phyloP scores from a whole-genome alignment of 1,284 basidiomycete species.

The Puccinia novopanici region DNA sequence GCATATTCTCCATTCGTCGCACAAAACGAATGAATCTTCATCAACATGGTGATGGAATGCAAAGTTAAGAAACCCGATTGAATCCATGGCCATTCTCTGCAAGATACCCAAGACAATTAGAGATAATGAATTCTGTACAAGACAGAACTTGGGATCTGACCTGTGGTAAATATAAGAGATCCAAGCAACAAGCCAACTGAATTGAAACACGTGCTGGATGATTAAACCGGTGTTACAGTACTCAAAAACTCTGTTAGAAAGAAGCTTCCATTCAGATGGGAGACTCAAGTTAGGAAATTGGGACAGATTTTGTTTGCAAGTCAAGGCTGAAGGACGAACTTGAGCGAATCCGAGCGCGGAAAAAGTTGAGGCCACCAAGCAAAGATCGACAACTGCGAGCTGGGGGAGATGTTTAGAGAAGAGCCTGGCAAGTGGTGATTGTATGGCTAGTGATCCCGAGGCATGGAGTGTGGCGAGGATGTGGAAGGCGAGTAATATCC shows the following conservation, averaged over 20 bases:
- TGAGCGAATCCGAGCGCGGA: constrained; percentile 79
- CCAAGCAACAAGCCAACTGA: constrained; percentile 68
- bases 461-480: constrained; percentile 66
- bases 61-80: constrained; percentile 93
- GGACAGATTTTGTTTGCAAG: constrained; percentile 27
- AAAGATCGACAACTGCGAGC: constrained; percentile 78
- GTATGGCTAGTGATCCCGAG: constrained; percentile 74
- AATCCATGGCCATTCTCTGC: constrained; percentile 92
- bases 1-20: constrained; percentile 83
- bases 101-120: background rate
- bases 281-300: background rate
- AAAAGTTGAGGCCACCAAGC: constrained; percentile 75
- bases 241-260: constrained; percentile 74
- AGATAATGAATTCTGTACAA: background rate
- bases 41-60: constrained; percentile 85
- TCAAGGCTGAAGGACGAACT: constrained; percentile 58
- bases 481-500: constrained; percentile 62
- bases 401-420: constrained; percentile 82
- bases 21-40: constrained; percentile 96
- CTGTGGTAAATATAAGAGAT: constrained; percentile 73
- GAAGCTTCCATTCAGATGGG: constrained; percentile 36
- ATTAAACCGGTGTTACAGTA: constrained; percentile 74
- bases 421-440: constrained; percentile 75
- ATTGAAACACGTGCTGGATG: constrained; percentile 78
- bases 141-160: background rate